A percentile compares a stretch with the other conserved stretches of the same genome.
These are phyloP conservation scores for Physaria fendleri DNA, from an alignment of 345 rosid species.

Conservation along the genomic window DNA sequence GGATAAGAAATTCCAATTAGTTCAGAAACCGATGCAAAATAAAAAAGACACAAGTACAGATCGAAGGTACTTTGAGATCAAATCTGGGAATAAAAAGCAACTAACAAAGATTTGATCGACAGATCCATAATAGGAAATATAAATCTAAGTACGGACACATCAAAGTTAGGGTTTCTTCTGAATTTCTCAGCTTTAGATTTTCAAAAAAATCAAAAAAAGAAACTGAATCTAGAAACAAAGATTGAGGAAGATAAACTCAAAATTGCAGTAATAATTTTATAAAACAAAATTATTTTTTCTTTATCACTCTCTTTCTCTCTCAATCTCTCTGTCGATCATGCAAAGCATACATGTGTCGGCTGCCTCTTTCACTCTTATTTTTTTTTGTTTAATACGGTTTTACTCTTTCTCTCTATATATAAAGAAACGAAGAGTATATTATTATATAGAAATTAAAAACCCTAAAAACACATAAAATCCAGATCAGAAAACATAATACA, in stretches of 20 bases:
- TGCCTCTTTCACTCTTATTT: background rate
- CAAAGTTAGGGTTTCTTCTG: constrained; percentile 25
- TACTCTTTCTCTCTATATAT: background rate
- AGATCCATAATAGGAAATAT: constrained; percentile 20
- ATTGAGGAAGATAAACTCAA: constrained; percentile 1
- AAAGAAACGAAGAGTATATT: background rate
- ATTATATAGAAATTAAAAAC: background rate
- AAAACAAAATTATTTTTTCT: background rate
- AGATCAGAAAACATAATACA: background rate
- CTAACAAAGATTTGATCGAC: constrained; percentile 7
- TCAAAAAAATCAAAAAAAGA: background rate
- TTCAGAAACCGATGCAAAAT: constrained; percentile 11
- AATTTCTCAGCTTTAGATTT: background rate
- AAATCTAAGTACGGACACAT: constrained; percentile 18
- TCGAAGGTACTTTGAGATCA: constrained; percentile 24
- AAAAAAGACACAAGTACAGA: constrained; percentile 23
- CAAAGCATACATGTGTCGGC: constrained; percentile 6
- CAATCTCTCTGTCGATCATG: constrained; percentile 9
- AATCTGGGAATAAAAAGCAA: constrained; percentile 20
- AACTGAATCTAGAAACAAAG: constrained; percentile 3
- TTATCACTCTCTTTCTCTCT: background rate
- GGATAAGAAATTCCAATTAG: background rate
- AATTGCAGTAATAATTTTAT: background rate
- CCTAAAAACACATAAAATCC: background rate
- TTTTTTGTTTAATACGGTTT: no score